These are phyloP conservation scores for Wolfiporia cocos DNA, from an alignment of 1,284 basidiomycete species.

Conservation along the genomic window DNA sequence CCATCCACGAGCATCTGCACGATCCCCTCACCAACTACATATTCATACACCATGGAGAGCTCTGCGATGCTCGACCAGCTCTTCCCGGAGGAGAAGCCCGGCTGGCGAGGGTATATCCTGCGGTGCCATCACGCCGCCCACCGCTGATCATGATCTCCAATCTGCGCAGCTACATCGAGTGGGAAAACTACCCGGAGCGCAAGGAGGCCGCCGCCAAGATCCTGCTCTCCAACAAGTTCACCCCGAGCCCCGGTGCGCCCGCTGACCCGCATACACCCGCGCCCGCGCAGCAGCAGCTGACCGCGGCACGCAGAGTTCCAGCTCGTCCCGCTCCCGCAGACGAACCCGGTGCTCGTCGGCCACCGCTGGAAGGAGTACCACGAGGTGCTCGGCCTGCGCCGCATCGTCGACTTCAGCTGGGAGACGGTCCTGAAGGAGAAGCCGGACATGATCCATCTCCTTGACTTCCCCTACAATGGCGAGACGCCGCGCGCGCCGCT, in stretches of 20 bases:
- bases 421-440: slow-evolving; percentile 47
- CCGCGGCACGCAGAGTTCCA: slow-evolving; percentile 37
- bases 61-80: slow-evolving; percentile 22
- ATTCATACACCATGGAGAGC: no score
- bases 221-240: slow-evolving; percentile 35
- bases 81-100: slow-evolving; percentile 29
- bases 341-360: slow-evolving; percentile 47
- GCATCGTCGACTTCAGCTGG: slow-evolving; percentile 47
- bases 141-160: background rate
- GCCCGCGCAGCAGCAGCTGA: background rate
- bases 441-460: slow-evolving; percentile 44
- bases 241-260: slow-evolving; percentile 33
- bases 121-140: background rate
- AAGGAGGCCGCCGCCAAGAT: slow-evolving; percentile 35
- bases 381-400: slow-evolving; percentile 39
- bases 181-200: slow-evolving; percentile 41
- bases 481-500: slow-evolving; percentile 39
- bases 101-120: slow-evolving; percentile 28
- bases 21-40: no score
- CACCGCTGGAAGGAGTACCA: slow-evolving; percentile 53
- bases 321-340: slow-evolving; percentile 40
- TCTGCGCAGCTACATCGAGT: slow-evolving; percentile 40
- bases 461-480: slow-evolving; percentile 50
- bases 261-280: background rate
- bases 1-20: no score